These are phyloP conservation scores for Hyphopichia wangnamkhiaoensis DNA, from an alignment of 1,139 yeast genomes.

Conservation along the genomic window DNA sequence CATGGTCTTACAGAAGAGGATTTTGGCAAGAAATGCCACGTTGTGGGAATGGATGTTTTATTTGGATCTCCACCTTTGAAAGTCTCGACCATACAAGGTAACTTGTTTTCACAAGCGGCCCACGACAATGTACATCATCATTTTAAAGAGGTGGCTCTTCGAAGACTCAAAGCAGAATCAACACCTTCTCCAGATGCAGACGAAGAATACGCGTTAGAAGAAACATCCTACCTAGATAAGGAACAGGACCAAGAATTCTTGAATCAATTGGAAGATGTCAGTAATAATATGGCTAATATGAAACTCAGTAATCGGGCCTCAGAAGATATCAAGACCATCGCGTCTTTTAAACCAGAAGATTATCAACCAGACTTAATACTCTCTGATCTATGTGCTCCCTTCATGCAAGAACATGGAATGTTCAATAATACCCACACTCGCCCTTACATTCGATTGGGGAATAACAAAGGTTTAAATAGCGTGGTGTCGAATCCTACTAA, in stretches of 20 bases:
- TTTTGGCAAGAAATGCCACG: constrained; percentile 58
- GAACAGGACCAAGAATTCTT: constrained; percentile 26
- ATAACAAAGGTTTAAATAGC: constrained; percentile 27
- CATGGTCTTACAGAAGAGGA: constrained; percentile 44
- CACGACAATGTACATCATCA: constrained; percentile 61
- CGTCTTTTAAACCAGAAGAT: constrained; percentile 10
- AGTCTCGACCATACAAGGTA: constrained; percentile 81
- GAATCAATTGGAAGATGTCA: constrained; percentile 2
- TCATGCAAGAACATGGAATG: constrained; percentile 63
- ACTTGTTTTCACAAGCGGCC: constrained; percentile 67
- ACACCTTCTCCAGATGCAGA: constrained; percentile 8
- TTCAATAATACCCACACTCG: constrained; percentile 74
- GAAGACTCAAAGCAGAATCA: background rate
- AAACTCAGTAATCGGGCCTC: background rate
- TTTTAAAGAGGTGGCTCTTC: constrained; percentile 46
- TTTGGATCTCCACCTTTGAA: constrained; percentile 81
- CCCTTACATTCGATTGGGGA: constrained; percentile 51
- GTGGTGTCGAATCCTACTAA: constrained; percentile 27
- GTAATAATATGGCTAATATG: constrained; percentile 5
- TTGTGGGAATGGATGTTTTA: constrained; percentile 83
- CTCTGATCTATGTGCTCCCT: constrained; percentile 86
- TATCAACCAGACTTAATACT: constrained; percentile 58
- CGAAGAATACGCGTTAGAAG: constrained; percentile 8
- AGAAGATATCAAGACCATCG: background rate
- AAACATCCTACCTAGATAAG: constrained; percentile 26